Percentiles rank a stretch among this genome's conserved stretches.
These are phyloP conservation scores for Debaryomyces subglobosus DNA, from an alignment of 1,139 yeast species.

Conservation along the genomic window DNA sequence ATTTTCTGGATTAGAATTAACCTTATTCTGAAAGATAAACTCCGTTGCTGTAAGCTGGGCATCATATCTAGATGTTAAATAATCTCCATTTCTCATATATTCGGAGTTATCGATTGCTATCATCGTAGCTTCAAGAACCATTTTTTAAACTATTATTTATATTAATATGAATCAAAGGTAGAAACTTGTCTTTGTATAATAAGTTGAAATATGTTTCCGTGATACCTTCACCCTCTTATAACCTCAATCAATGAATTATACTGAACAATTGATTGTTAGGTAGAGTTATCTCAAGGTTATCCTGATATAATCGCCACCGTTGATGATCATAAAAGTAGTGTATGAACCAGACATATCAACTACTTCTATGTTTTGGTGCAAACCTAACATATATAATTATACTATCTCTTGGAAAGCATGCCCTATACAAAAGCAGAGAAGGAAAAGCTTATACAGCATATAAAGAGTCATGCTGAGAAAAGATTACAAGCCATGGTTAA, in stretches of 20 bases:
- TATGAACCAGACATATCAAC: background rate
- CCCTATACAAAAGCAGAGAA: constrained; percentile 41
- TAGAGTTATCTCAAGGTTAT: background rate
- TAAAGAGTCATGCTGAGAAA: constrained; percentile 24
- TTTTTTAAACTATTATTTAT: constrained; percentile 22
- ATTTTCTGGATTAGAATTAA: constrained; percentile 89
- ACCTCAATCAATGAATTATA: background rate
- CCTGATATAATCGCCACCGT: constrained; percentile 15
- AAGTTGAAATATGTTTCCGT: background rate
- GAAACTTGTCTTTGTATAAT: background rate
- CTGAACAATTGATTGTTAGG: constrained; percentile 1
- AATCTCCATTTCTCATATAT: constrained; percentile 95
- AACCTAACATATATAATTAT: background rate
- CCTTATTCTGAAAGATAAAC: constrained; percentile 81
- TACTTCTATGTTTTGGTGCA: background rate
- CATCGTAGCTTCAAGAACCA: constrained; percentile 97
- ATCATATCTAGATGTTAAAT: constrained; percentile 82
- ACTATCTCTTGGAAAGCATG: constrained; percentile 12
- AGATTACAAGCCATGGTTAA: constrained; percentile 21
- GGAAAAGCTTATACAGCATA: constrained; percentile 32
- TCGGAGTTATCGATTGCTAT: constrained; percentile 95
- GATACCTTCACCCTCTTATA: background rate
- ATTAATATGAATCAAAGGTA: background rate
- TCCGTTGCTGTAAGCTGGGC: constrained; percentile 96
- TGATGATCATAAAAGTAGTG: constrained; percentile 2